Conservation (phyloP, 805 yeast species). For the Kregervanrija fluxuum region DNA sequence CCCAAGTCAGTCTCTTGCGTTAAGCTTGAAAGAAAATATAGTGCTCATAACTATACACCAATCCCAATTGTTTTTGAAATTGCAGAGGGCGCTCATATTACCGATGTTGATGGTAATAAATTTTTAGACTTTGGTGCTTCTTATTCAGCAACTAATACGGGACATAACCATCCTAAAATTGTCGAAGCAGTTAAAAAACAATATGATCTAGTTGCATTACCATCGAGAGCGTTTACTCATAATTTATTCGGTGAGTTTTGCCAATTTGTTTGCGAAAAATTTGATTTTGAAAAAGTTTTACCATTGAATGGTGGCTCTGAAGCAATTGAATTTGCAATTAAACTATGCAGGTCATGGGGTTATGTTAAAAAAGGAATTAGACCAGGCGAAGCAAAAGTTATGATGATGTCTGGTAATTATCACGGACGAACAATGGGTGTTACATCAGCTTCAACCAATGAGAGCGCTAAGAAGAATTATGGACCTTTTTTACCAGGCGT, state of each 20-base stretch:
- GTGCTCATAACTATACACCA: constrained; percentile 25
- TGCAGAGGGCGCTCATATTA: constrained; percentile 17
- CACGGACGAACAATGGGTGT: constrained; percentile 35
- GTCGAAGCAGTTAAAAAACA: constrained; percentile 27
- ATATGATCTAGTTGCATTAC: constrained; percentile 23
- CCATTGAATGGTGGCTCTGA: constrained; percentile 30
- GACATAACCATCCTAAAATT: constrained; percentile 23
- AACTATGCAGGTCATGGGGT: constrained; percentile 29
- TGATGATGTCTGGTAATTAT: constrained; percentile 30
- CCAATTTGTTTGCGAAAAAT: constrained; percentile 21
- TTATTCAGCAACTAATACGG: constrained; percentile 23
- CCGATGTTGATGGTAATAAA: constrained; percentile 22
- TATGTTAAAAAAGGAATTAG: constrained; percentile 25
- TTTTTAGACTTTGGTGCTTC: constrained; percentile 23
- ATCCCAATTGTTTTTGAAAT: constrained; percentile 20
- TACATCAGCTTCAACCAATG: constrained; percentile 30
- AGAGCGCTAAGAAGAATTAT: constrained; percentile 28
- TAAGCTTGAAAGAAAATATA: constrained; percentile 14
- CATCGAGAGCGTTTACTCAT: constrained; percentile 23
- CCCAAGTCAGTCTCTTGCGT: constrained; percentile 15
- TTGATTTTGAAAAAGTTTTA: constrained; percentile 24
- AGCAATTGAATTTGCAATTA: constrained; percentile 32
- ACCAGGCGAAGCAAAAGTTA: constrained; percentile 20
- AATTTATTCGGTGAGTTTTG: constrained; percentile 18
- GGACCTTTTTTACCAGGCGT: constrained; percentile 24